These are phyloP conservation scores for Neurospora hispaniola DNA, from an alignment of 495 filamentous ascomycete genomes.

Conservation along the genomic window DNA sequence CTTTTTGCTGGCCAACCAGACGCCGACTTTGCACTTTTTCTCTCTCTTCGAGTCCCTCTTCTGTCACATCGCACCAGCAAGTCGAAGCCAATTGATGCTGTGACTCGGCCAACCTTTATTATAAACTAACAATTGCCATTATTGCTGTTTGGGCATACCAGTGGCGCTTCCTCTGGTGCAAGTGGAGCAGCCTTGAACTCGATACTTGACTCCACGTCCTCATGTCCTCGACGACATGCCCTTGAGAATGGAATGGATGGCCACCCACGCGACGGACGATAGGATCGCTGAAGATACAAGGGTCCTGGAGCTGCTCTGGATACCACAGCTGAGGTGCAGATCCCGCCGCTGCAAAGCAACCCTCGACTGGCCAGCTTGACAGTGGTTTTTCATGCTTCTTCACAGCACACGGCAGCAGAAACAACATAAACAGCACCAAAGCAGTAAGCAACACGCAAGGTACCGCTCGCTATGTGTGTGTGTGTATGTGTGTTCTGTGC, in stretches of 20 bases:
- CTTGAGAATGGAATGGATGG: background rate
- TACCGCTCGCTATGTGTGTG: background rate
- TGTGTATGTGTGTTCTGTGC: background rate
- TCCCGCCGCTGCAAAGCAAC: background rate
- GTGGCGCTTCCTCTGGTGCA: background rate
- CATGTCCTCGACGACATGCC: background rate
- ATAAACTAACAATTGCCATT: background rate
- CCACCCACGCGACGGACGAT: background rate
- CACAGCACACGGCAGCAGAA: background rate
- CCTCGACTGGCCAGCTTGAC: background rate
- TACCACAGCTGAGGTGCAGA: background rate
- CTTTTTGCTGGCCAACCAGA: conserved; percentile 2
- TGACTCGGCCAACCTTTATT: background rate
- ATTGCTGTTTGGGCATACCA: background rate
- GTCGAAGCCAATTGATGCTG: background rate
- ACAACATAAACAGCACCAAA: background rate
- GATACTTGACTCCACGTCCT: background rate
- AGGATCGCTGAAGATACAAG: background rate
- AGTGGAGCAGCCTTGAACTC: background rate
- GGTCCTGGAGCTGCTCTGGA: background rate
- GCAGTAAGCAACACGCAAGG: background rate
- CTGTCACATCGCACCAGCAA: background rate
- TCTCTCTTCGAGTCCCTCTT: background rate
- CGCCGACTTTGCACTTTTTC: background rate
- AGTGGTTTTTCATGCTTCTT: background rate